phyloP scores from a whole-genome alignment of 1,139 yeast genomes.

The Hansenula lynferdii region DNA sequence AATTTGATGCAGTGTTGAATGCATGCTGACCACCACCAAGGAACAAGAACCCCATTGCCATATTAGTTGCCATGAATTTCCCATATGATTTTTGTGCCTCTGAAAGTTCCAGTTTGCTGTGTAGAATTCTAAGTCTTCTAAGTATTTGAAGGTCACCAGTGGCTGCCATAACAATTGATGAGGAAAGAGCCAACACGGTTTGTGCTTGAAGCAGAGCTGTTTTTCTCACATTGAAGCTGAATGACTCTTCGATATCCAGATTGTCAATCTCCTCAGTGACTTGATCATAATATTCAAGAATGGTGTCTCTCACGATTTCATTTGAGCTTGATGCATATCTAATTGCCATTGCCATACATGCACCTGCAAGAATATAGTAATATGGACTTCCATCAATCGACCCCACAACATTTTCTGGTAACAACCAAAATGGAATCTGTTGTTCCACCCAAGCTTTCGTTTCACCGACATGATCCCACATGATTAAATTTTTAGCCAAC shows the following conservation, averaged over 20 bases:
- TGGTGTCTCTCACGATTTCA: slow-evolving; percentile 46
- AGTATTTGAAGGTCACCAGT: slow-evolving; percentile 82
- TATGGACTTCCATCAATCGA: slow-evolving; percentile 30
- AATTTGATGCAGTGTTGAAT: slow-evolving; percentile 50
- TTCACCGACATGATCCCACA: slow-evolving; percentile 66
- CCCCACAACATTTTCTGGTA: slow-evolving; percentile 21
- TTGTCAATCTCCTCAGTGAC: slow-evolving; percentile 47
- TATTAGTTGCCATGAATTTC: slow-evolving; percentile 70
- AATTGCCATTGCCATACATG: slow-evolving; percentile 70
- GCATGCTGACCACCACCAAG: slow-evolving; percentile 94
- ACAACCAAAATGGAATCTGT: slow-evolving; percentile 47
- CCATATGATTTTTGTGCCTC: slow-evolving; percentile 42
- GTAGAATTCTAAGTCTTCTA: slow-evolving; percentile 65
- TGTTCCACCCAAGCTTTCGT: slow-evolving; percentile 56
- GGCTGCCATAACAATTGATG: slow-evolving; percentile 82
- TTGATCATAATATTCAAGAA: slow-evolving; percentile 60
- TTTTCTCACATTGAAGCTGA: slow-evolving; percentile 59
- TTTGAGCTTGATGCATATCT: slow-evolving; percentile 72
- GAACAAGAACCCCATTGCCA: slow-evolving; percentile 84
- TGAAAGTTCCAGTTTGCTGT: slow-evolving; percentile 29
- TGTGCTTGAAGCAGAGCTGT: slow-evolving; percentile 54
- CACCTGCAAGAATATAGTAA: slow-evolving; percentile 70
- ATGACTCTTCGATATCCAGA: slow-evolving; percentile 38
- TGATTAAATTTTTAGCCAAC: slow-evolving; percentile 62
- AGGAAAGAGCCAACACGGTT: slow-evolving; percentile 56